Evolutionary conservation across 2,329 filamentous ascomycete species (phyloP).

Genomic region (Coniella vitis): DNA sequence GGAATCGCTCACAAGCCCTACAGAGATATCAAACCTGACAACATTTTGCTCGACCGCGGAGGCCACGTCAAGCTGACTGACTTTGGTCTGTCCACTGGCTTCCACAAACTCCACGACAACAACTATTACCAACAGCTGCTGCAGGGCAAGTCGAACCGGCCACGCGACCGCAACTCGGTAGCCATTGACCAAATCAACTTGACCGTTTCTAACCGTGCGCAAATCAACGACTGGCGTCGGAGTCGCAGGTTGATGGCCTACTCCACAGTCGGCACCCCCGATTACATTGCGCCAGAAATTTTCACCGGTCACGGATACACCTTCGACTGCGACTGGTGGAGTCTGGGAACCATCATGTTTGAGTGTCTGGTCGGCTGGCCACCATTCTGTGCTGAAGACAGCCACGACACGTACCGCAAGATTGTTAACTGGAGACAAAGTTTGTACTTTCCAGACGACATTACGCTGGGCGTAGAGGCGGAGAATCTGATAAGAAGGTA

Average conservation of each 20-base stretch:
- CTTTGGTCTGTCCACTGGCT: constrained; percentile 94
- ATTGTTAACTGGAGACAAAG: constrained; percentile 98
- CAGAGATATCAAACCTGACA: constrained; percentile 98
- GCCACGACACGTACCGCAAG: constrained; percentile 96
- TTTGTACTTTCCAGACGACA: constrained; percentile 83
- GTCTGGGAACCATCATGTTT: constrained; percentile 97
- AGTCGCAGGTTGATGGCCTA: constrained; percentile 94
- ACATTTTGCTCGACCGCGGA: constrained; percentile 89
- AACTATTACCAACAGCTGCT: constrained; percentile 97
- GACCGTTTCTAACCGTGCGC: constrained; percentile 92
- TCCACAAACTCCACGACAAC: constrained; percentile 96
- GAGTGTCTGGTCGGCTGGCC: constrained; percentile 98
- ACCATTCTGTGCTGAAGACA: constrained; percentile 96
- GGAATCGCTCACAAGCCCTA: background rate
- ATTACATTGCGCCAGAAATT: constrained; percentile 98
- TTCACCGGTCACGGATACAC: constrained; percentile 95
- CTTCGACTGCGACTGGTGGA: constrained; percentile 99
- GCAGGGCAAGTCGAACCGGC: constrained; percentile 66
- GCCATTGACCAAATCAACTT: constrained; percentile 97
- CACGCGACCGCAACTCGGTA: constrained; percentile 82
- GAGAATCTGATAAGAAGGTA: constrained; percentile 90
- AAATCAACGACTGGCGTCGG: constrained; percentile 98
- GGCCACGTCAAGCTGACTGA: constrained; percentile 98
- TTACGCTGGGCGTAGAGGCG: constrained; percentile 79
- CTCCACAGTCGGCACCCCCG: constrained; percentile 94